phyloP scores from a whole-genome alignment of 2,329 filamentous ascomycete species.

The Orbilia blumenaviensis region DNA sequence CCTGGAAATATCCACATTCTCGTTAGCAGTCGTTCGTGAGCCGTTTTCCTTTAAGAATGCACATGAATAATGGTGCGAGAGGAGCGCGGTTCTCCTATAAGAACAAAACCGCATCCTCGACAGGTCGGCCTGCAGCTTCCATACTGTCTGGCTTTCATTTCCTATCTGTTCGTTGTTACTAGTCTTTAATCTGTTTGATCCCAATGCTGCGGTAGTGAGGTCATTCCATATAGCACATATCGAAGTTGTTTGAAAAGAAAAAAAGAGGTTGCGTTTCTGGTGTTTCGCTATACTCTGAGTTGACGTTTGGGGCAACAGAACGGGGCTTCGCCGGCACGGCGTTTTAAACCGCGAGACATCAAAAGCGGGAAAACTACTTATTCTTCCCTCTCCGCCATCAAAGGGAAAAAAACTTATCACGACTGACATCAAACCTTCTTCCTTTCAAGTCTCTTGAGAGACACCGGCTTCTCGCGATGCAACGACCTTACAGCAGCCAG shows the following conservation, averaged over 20 bases:
- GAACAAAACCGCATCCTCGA: slow-evolving; percentile 19
- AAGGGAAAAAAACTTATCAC: not conserved
- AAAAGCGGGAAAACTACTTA: not conserved
- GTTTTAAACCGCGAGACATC: slow-evolving; percentile 21
- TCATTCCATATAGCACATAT: slow-evolving; percentile 15
- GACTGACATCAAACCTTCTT: not conserved
- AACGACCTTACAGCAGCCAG: slow-evolving; percentile 43
- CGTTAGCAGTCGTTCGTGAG: slow-evolving; percentile 3
- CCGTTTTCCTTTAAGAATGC: not conserved
- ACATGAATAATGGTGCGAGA: not conserved
- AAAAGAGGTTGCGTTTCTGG: too few relatives aligned
- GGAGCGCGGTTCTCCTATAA: slow-evolving; percentile 30
- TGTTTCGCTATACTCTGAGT: too few relatives aligned
- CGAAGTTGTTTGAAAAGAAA: not conserved
- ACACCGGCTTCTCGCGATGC: slow-evolving; percentile 44
- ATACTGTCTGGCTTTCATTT: not conserved
- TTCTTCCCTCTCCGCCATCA: not conserved
- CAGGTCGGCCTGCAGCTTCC: not conserved
- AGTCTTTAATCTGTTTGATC: not conserved
- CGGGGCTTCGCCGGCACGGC: slow-evolving; percentile 11
- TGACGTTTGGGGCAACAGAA: too few relatives aligned
- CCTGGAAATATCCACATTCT: slow-evolving; percentile 19
- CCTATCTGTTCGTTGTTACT: not conserved
- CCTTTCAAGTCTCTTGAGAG: slow-evolving; percentile 40
- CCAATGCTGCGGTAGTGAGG: slow-evolving; percentile 15